A percentile compares a stretch with the other conserved stretches of the same genome.
Evolutionary conservation across 148 eudicot genomes (phyloP).

Genomic region (Heliamphora exappendiculata): DNA sequence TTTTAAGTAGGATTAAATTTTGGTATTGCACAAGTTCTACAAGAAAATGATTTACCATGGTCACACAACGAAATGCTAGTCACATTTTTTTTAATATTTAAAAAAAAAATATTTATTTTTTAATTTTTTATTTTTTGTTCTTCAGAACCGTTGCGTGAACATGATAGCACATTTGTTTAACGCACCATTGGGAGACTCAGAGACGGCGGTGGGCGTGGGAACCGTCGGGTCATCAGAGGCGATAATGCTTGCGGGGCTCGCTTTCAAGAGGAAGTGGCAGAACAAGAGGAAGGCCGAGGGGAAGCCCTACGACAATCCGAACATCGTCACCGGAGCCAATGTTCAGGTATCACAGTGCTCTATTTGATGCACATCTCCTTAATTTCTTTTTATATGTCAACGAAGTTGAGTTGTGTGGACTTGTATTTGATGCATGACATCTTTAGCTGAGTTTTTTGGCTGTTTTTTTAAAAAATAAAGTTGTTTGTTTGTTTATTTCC

Average conservation of each 20-base stretch:
- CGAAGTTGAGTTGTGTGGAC: not conserved
- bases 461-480: no score
- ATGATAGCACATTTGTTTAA: constrained; percentile 25
- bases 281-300: constrained; percentile 18
- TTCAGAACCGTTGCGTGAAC: constrained; percentile 25
- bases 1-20: not conserved
- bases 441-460: no score
- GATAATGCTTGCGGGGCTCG: constrained; percentile 27
- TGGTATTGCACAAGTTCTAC: not conserved
- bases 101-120: no score
- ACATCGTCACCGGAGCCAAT: constrained; percentile 29
- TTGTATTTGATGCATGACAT: no score
- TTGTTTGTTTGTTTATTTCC: no score
- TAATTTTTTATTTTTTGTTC: not conserved
- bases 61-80: not conserved
- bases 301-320: constrained; percentile 22
- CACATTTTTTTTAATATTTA: no score
- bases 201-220: constrained; percentile 21
- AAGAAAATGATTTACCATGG: not conserved
- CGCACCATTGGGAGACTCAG: constrained; percentile 20
- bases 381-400: not conserved
- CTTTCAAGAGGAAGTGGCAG: constrained; percentile 29
- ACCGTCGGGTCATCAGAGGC: constrained; percentile 31
- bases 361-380: not conserved
- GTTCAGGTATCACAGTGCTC: constrained; percentile 10